phyloP scores from a whole-genome alignment of 495 filamentous ascomycete genomes.

The Aspergillus panamensis region DNA sequence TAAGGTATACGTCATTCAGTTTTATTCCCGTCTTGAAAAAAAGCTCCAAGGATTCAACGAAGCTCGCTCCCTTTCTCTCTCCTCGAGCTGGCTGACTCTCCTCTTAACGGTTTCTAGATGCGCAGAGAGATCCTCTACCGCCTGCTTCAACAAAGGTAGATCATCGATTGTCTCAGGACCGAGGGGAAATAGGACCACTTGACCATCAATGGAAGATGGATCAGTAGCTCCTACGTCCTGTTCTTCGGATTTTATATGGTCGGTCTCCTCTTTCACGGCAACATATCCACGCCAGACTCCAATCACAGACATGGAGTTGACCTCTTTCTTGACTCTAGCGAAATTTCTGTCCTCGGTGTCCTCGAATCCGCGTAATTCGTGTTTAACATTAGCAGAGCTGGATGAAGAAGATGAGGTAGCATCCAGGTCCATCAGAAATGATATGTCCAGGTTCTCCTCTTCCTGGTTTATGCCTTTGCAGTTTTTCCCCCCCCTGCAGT shows the following conservation, averaged over 20 bases:
- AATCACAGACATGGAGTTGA: too few relatives aligned
- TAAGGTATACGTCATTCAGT: too few relatives aligned
- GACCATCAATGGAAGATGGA: background rate
- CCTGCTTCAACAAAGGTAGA: background rate
- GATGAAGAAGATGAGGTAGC: too few relatives aligned
- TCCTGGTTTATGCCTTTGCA: background rate
- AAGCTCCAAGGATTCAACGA: slow-evolving; percentile 1
- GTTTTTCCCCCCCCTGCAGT: background rate
- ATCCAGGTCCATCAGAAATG: too few relatives aligned
- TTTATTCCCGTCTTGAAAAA: background rate
- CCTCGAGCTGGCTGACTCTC: slow-evolving; percentile 1
- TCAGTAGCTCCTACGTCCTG: background rate
- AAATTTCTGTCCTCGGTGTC: too few relatives aligned
- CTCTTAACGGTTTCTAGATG: slow-evolving; percentile 1
- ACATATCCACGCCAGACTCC: too few relatives aligned
- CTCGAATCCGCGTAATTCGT: too few relatives aligned
- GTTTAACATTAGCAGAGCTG: too few relatives aligned
- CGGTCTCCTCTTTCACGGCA: too few relatives aligned
- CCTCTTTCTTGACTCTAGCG: too few relatives aligned
- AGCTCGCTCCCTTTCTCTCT: background rate
- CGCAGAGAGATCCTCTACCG: background rate
- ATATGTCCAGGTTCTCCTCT: background rate
- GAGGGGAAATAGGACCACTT: slow-evolving; percentile 12
- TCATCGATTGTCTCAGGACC: slow-evolving; percentile 6
- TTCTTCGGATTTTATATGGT: too few relatives aligned